Base-by-base conservation (phyloP, 1,284 basidiomycete species). In the Marasmius tenuissimus region DNA sequence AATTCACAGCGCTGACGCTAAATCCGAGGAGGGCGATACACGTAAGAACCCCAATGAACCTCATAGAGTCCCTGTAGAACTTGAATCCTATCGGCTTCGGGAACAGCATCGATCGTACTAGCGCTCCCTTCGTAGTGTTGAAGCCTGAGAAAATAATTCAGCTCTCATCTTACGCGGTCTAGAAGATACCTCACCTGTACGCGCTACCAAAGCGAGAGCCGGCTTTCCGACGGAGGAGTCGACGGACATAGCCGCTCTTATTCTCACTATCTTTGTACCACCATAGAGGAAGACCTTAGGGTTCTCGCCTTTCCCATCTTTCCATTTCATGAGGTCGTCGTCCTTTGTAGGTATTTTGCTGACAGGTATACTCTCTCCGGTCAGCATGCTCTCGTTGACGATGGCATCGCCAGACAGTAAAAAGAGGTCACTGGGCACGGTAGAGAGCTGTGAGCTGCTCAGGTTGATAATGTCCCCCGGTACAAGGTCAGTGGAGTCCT, bases 331-430 rank as follows among this genome's bases (percentile, higher is more conserved):
- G 58, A 96, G 78, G 60, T 88, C 88, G 45, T 88, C 87, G 67
- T 92, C 89, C 66, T 85, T 89, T 59, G 90, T 81, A 0, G 95
- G 91, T 27, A 84, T 75, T 74, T 98, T 98, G 71, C 90, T 92
- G 60, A 98, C 93, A 0, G 96, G 96, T 0, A 98, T 92, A 68
- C 94, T 96, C 75, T 98, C 96, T 10, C 96, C 96, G 0, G 96
- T 98, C 16, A 99, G 85, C 97, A 98, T 98, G 65, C 94, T 97
- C 78, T 99, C 97, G 73, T 99, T 98, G 61, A 98, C 92, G 65
- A 99, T 97, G 0, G 95, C 95, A 72, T 98, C 97, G 4, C 97
- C 97, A 6, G 93, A 93, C 35, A 99, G 86, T 16, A 98, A 83
- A 67, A 98, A 86, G 65, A 97, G 85, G 73, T 99, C 97, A 12